Evolutionary conservation across 148 eudicot genomes (phyloP).

Genomic region (Talinum fruticosum): DNA sequence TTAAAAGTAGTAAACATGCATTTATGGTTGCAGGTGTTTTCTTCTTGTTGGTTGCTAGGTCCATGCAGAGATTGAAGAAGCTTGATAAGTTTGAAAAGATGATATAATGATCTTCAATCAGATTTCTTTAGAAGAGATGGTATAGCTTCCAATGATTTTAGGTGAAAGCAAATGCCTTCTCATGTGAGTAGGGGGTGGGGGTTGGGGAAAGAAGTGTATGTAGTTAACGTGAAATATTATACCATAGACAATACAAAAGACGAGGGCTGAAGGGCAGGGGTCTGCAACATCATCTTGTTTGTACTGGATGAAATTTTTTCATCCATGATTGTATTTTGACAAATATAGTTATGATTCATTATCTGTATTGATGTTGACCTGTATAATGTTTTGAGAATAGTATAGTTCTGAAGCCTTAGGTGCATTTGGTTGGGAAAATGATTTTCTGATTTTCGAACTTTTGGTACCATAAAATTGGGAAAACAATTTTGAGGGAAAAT

Average conservation of each 20-base stretch:
- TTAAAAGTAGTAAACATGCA: neutral
- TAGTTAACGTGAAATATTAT: neutral
- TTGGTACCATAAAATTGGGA: too few species aligned
- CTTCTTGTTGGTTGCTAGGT: conserved; percentile 57
- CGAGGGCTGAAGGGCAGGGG: neutral
- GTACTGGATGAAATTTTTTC: neutral
- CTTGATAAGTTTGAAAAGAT: conserved; percentile 88
- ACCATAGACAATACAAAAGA: neutral
- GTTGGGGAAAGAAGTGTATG: neutral
- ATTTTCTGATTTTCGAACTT: too few species aligned
- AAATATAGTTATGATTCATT: neutral
- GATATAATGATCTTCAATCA: conserved; percentile 34
- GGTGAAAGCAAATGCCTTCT: neutral
- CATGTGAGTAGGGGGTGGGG: neutral
- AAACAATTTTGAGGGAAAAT: too few species aligned
- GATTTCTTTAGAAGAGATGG: neutral
- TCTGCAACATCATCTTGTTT: neutral
- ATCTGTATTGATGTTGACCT: neutral
- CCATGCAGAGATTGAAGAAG: conserved; percentile 93
- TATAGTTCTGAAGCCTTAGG: too few species aligned
- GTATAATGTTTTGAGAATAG: too few species aligned
- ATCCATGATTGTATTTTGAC: neutral
- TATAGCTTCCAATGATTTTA: neutral
- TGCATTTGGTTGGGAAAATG: too few species aligned
- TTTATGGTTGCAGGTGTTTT: conserved; percentile 63